Percentiles rank a stretch among this genome's conserved stretches.
Evolutionary conservation across 2,329 filamentous ascomycete genomes (phyloP).

Genomic region (Metarhizium rileyi): DNA sequence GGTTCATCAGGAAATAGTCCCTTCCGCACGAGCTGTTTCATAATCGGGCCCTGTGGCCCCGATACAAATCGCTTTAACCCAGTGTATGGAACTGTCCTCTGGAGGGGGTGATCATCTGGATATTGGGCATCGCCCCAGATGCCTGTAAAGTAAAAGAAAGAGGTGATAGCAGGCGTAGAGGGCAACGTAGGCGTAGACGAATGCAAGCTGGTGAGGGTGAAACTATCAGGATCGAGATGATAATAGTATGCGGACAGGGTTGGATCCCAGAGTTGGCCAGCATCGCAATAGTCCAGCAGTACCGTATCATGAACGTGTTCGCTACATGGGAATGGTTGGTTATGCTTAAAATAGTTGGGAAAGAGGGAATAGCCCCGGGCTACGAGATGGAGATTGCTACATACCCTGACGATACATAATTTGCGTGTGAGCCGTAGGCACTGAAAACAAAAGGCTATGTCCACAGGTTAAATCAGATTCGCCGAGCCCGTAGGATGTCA

Average conservation of each 20-base stretch:
- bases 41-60: slow-evolving; percentile 17
- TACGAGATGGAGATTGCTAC: background rate
- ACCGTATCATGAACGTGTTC: slow-evolving; percentile 19
- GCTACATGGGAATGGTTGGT: slow-evolving; percentile 6
- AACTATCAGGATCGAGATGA: slow-evolving; percentile 13
- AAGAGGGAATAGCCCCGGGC: background rate
- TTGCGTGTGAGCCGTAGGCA: slow-evolving; percentile 21
- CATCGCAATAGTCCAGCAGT: slow-evolving; percentile 20
- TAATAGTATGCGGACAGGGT: slow-evolving; percentile 21
- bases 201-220: slow-evolving; percentile 10
- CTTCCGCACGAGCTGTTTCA: slow-evolving; percentile 19
- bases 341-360: background rate
- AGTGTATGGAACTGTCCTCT: slow-evolving; percentile 16
- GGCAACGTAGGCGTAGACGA: background rate
- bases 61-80: slow-evolving; percentile 19
- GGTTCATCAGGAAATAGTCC: slow-evolving; percentile 16
- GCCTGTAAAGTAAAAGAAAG: slow-evolving; percentile 20
- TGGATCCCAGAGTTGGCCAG: slow-evolving; percentile 20
- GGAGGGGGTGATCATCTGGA: slow-evolving; percentile 16
- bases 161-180: slow-evolving; percentile 15
- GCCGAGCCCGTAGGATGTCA: background rate
- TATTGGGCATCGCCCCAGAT: slow-evolving; percentile 20
- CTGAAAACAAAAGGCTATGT: slow-evolving; percentile 20
- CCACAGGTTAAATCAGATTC: background rate
- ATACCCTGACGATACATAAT: slow-evolving; percentile 18